These are phyloP conservation scores for Venustampulla echinocandica DNA, from an alignment of 495 filamentous ascomycete genomes.

Conservation along the genomic window DNA sequence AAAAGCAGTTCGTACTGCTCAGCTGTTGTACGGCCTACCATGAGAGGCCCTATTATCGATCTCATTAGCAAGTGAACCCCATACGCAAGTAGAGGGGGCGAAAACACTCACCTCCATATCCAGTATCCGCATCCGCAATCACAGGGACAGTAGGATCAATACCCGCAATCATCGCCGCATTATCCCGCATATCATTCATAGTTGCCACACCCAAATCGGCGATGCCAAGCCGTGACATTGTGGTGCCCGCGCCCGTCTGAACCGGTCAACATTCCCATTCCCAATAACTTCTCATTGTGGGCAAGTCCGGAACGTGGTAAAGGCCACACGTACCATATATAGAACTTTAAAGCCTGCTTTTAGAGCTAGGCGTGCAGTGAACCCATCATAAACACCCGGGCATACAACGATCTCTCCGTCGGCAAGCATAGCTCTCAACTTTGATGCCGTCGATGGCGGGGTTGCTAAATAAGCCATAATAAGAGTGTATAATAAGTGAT, in stretches of 20 bases:
- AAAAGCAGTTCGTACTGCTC: too few relatives aligned
- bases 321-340: slow-evolving; percentile 50
- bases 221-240: slow-evolving; percentile 52
- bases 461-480: slow-evolving; percentile 3
- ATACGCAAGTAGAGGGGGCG: too few relatives aligned
- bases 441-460: slow-evolving; percentile 23
- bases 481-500: not conserved
- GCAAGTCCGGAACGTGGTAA: not conserved
- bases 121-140: slow-evolving; percentile 66
- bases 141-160: slow-evolving; percentile 47
- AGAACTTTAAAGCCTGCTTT: slow-evolving; percentile 51
- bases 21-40: slow-evolving; percentile 9
- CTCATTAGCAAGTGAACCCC: not conserved
- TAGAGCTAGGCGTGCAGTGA: slow-evolving; percentile 56
- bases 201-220: slow-evolving; percentile 57
- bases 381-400: slow-evolving; percentile 65
- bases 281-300: not conserved
- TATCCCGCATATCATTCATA: slow-evolving; percentile 55
- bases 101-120: slow-evolving; percentile 46
- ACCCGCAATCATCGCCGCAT: slow-evolving; percentile 58
- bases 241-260: slow-evolving; percentile 61
- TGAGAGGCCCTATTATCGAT: slow-evolving; percentile 7
- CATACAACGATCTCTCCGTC: slow-evolving; percentile 41
- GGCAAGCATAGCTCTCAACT: slow-evolving; percentile 31
- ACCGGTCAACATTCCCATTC: not conserved